Conservation (phyloP, 805 yeast genomes). For the Metschnikowia chrysomelidarum region DNA sequence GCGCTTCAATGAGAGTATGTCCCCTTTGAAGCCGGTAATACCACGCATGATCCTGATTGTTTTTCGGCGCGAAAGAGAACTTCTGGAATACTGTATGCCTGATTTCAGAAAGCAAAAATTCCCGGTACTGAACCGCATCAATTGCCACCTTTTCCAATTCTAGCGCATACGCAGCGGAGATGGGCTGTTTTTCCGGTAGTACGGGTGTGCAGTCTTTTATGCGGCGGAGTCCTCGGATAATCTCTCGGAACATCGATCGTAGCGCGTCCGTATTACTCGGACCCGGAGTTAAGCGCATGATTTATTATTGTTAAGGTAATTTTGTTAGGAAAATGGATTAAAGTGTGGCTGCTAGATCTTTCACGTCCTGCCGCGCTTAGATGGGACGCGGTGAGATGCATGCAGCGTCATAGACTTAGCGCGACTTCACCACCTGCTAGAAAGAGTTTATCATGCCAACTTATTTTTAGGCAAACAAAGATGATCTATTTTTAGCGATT, state of each 20-base stretch:
- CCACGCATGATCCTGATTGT: slow-evolving; percentile 6
- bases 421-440: too few relatives aligned
- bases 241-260: slow-evolving; percentile 16
- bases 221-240: slow-evolving; percentile 13
- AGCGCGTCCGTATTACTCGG: slow-evolving; percentile 1
- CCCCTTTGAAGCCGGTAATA: slow-evolving; percentile 13
- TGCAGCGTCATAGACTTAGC: too few relatives aligned
- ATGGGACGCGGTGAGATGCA: too few relatives aligned
- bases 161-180: not conserved
- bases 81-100: slow-evolving; percentile 17
- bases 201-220: slow-evolving; percentile 5
- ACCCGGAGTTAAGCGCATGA: not conserved
- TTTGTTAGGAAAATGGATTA: too few relatives aligned
- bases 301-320: not conserved
- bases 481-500: too few relatives aligned
- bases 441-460: too few relatives aligned
- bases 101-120: slow-evolving; percentile 20
- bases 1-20: slow-evolving; percentile 10
- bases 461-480: too few relatives aligned
- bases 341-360: too few relatives aligned
- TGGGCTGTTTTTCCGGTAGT: not conserved
- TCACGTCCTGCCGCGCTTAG: too few relatives aligned
- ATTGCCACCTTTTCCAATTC: slow-evolving; percentile 13
- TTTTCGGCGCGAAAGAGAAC: slow-evolving; percentile 10
- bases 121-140: slow-evolving; percentile 16